A percentile compares a stretch with the other conserved stretches of the same genome.
These are phyloP conservation scores for Aspergillus ochraceoroseus DNA, from an alignment of 2,329 filamentous ascomycete species.

Conservation along the genomic window DNA sequence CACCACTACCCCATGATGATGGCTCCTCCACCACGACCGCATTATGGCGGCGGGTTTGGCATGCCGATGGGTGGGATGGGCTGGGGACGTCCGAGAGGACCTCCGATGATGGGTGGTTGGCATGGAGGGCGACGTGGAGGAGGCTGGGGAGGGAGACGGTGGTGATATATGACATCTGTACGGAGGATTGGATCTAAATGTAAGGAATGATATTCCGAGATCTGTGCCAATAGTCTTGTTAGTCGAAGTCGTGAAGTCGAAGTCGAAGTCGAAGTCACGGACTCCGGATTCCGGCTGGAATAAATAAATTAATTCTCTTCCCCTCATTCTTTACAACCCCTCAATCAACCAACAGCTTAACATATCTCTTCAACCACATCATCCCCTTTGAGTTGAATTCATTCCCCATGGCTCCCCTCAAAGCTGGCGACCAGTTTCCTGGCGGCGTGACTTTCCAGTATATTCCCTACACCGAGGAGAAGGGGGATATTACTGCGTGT, in stretches of 20 bases:
- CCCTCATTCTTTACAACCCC: too few relatives aligned
- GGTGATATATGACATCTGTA: too few relatives aligned
- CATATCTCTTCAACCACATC: too few relatives aligned
- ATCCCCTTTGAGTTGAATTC: too few relatives aligned
- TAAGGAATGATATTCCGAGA: background rate
- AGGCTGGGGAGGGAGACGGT: background rate
- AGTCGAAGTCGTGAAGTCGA: too few relatives aligned
- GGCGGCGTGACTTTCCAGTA: constrained; percentile 73
- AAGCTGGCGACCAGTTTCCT: constrained; percentile 78
- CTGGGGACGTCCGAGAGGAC: background rate
- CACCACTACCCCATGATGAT: background rate
- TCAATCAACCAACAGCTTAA: too few relatives aligned
- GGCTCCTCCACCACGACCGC: constrained; percentile 2
- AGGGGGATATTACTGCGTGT: constrained; percentile 65
- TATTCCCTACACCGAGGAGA: constrained; percentile 70
- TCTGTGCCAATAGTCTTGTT: too few relatives aligned
- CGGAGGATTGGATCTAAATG: too few relatives aligned
- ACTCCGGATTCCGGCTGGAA: too few relatives aligned
- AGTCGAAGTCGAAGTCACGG: too few relatives aligned
- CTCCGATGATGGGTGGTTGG: background rate
- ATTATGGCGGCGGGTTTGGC: background rate
- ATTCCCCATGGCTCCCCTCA: constrained; percentile 54
- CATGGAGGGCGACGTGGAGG: background rate
- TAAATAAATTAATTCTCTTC: too few relatives aligned
- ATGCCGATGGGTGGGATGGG: constrained; percentile 4